These are phyloP conservation scores for Discostella stelligeroides DNA, from an alignment of 108 stramenopile species.

Conservation along the genomic window DNA sequence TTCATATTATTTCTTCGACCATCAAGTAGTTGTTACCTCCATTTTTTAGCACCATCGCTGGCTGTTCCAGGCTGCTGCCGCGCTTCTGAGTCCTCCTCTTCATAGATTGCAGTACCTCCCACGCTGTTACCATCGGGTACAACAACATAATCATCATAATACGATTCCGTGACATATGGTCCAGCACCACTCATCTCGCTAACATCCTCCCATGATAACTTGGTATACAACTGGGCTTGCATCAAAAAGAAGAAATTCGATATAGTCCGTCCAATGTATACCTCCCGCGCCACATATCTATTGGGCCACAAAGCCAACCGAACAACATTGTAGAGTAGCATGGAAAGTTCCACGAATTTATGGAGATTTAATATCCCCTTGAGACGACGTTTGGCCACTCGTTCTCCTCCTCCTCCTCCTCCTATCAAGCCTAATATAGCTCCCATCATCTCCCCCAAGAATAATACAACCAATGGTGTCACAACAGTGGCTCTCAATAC, in stretches of 20 bases:
- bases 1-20: too few relatives aligned
- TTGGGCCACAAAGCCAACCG: constrained; percentile 66
- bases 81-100: too few relatives aligned
- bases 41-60: too few relatives aligned
- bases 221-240: constrained; percentile 78
- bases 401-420: constrained; percentile 18
- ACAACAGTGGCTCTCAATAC: constrained; percentile 50
- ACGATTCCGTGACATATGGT: constrained; percentile 14
- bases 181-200: constrained; percentile 35
- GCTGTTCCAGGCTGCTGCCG: too few relatives aligned
- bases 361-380: constrained; percentile 86
- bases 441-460: constrained; percentile 82
- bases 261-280: constrained; percentile 74
- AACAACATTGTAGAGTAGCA: constrained; percentile 72
- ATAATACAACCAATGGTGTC: constrained; percentile 58
- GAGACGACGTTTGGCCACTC: constrained; percentile 69
- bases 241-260: constrained; percentile 81
- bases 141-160: constrained; percentile 41
- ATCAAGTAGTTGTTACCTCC: too few relatives aligned
- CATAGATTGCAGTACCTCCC: too few relatives aligned
- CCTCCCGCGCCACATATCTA: constrained; percentile 66
- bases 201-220: constrained; percentile 64
- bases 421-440: constrained; percentile 58
- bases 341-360: constrained; percentile 68
- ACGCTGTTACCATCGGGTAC: constrained; percentile 13